phyloP scores from a whole-genome alignment of 805 yeast species.

The Pichia rugopelliculosa region DNA sequence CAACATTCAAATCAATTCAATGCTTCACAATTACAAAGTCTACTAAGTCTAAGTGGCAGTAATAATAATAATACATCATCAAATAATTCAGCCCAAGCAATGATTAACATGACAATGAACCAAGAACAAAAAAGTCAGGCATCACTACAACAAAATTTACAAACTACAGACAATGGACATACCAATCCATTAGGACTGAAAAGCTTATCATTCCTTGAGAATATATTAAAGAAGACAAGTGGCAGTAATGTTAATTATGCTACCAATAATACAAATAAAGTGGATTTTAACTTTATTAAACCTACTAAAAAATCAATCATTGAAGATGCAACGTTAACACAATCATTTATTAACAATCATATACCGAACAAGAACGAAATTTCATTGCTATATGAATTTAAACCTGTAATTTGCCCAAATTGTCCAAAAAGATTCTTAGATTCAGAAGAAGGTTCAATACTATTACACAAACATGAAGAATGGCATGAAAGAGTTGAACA shows the following conservation, averaged over 20 bases:
- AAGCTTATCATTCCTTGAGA: slow-evolving; percentile 14
- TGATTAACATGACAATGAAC: slow-evolving; percentile 19
- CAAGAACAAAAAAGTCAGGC: slow-evolving; percentile 9
- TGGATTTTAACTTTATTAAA: slow-evolving; percentile 14
- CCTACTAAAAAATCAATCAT: slow-evolving; percentile 17
- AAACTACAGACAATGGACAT: background rate
- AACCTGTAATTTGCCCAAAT: slow-evolving; percentile 75
- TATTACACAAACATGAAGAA: slow-evolving; percentile 68
- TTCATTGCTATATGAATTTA: slow-evolving; percentile 44
- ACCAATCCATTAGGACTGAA: slow-evolving; percentile 14
- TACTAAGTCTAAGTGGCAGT: slow-evolving; percentile 8
- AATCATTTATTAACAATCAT: slow-evolving; percentile 33
- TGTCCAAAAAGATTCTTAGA: slow-evolving; percentile 83
- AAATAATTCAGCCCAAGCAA: slow-evolving; percentile 11
- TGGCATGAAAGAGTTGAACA: slow-evolving; percentile 95
- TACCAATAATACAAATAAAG: slow-evolving; percentile 21
- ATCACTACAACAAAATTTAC: background rate
- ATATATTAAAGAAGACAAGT: slow-evolving; percentile 14
- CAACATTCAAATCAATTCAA: slow-evolving; percentile 17
- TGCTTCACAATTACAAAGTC: slow-evolving; percentile 14
- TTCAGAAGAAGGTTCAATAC: slow-evolving; percentile 45
- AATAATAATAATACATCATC: slow-evolving; percentile 10
- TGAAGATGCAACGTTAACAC: slow-evolving; percentile 20
- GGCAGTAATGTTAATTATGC: background rate
- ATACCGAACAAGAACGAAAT: slow-evolving; percentile 28